Conservation (phyloP, 371 early-diverging fungal species). For the Mortierella sp. region DNA sequence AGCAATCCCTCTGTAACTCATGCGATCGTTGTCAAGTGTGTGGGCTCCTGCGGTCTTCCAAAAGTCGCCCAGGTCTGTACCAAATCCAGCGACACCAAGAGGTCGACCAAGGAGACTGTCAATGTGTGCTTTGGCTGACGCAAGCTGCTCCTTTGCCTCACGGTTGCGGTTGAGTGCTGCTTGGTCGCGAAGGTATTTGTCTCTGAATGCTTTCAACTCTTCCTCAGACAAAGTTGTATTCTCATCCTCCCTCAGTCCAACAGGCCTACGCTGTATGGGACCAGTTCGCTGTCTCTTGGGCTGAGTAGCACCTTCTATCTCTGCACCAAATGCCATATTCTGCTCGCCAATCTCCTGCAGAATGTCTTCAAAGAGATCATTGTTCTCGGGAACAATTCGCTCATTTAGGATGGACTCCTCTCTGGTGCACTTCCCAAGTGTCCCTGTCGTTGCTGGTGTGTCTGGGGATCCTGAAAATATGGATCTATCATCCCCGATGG, state of each 20-base stretch:
- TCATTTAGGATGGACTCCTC: background rate
- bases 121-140: conserved; percentile 12
- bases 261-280: background rate
- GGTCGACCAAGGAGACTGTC: conserved; percentile 21
- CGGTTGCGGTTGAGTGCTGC: conserved; percentile 24
- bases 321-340: background rate
- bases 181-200: conserved; percentile 15
- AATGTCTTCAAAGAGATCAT: background rate
- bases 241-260: conserved; percentile 22
- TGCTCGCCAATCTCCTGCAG: background rate
- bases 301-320: background rate
- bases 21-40: background rate
- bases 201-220: conserved; percentile 9
- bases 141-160: background rate
- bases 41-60: conserved; percentile 28
- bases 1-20: background rate
- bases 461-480: background rate
- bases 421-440: conserved; percentile 7
- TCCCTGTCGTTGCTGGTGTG: background rate
- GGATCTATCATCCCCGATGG: background rate
- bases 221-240: conserved; percentile 29
- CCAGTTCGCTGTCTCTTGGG: background rate
- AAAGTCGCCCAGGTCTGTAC: conserved; percentile 27
- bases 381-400: background rate
- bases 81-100: conserved; percentile 13